Evolutionary conservation across 1,284 basidiomycete genomes (phyloP), one percentile per base, ranked within the genome.

Genomic region (Cryptococcus sp.): DNA sequence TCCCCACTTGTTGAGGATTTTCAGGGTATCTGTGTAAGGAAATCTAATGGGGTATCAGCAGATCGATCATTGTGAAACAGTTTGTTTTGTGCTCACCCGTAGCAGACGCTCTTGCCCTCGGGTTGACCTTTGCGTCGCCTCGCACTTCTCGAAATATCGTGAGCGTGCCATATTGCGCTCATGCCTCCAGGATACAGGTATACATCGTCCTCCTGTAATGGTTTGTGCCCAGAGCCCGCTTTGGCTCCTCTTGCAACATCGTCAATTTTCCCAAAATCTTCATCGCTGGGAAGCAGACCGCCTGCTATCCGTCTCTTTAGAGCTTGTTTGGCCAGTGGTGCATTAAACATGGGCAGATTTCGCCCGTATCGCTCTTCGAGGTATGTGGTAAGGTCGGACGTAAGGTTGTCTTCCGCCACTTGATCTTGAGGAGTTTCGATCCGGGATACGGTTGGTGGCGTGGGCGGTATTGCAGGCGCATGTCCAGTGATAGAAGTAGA

Each of bases 1-100:
- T 1, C 96, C 96, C 92, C 94, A 99, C 78, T 99, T 98, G 66
- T 95, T 82, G 4, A 99, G 81, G 45, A 96, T 86, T 78, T 99
- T 99, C 60, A 97, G 84, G n/a, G 95, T 98, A 76, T 99, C 96
- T 10, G 88, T 92, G 77, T 98, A 99, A 0, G 94, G 90, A 78
- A 99, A 99, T 19, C 94, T 95, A 70, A 50, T 64, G 46, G 63
- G 52, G 20, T 68, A 17, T 37, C n/a, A 7, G 40, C 11, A 37
- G 17, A 41, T 20, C 10, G 23, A 37, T 37, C 39, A 39, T 29
- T 16, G n/a, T 17, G 45, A 51, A 17, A 46, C 38, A 40, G 10
- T 17, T 16, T 38, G 39, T 19, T 37, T 3, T n/a, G 26, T 3
- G 76, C 86, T 62, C 70, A 93, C 91, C 93, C 93, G 67, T 95